phyloP scores from a whole-genome alignment of 257 asterid genomes.

The Solanum habrochaites region DNA sequence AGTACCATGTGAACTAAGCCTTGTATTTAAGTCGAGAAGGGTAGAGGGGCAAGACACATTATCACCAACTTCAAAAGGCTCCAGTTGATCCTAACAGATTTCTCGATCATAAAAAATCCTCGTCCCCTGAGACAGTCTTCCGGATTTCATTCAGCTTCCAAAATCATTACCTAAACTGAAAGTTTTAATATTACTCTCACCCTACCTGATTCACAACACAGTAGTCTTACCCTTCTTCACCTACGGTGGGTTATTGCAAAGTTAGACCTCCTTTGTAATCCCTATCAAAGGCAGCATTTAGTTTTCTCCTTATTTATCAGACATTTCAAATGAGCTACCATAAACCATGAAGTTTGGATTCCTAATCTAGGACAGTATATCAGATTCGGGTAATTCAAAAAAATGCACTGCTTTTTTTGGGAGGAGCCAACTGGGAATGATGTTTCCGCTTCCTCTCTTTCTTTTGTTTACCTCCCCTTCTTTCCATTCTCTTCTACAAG shows the following conservation, averaged over 20 bases:
- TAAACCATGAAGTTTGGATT: not conserved
- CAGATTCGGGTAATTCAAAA: not conserved
- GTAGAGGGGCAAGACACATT: not conserved
- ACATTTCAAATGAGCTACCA: not conserved
- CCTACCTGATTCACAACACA: not conserved
- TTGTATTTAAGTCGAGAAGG: not conserved
- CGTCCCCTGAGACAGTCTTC: not conserved
- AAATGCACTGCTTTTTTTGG: not conserved
- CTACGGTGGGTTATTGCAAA: not conserved
- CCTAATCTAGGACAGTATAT: not conserved
- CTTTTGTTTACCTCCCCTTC: not conserved
- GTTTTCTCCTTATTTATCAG: not conserved
- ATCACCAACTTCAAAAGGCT: not conserved
- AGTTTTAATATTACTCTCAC: not conserved
- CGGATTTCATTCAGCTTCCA: not conserved
- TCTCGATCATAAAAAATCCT: not conserved
- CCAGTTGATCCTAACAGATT: not conserved
- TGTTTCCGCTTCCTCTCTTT: not conserved
- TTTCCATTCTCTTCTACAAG: not conserved
- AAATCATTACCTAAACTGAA: not conserved
- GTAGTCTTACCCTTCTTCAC: not conserved
- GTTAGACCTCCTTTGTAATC: not conserved
- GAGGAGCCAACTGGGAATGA: not conserved
- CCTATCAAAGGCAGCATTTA: not conserved
- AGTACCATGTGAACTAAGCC: not conserved